These are phyloP conservation scores for Ustilago sp. DNA, from an alignment of 1,284 basidiomycete genomes.

Conservation along the genomic window DNA sequence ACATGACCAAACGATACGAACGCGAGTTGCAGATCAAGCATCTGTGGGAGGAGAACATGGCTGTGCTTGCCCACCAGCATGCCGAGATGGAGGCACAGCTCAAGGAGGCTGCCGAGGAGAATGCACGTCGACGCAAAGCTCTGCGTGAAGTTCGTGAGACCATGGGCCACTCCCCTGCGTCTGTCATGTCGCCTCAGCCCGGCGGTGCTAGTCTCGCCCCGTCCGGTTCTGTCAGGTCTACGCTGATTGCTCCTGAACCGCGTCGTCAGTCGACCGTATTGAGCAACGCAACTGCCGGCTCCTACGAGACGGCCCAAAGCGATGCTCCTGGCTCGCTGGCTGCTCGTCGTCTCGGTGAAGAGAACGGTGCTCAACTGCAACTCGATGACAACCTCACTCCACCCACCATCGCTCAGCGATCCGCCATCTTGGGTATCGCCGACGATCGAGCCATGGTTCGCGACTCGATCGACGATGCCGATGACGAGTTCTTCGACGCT, in stretches of 20 bases:
- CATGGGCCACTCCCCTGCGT: slow-evolving; percentile 69
- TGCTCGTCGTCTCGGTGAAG: slow-evolving; percentile 42
- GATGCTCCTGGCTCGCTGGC: slow-evolving; percentile 29
- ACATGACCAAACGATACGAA: slow-evolving; percentile 76
- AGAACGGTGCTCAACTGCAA: slow-evolving; percentile 36
- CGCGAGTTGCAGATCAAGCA: slow-evolving; percentile 76
- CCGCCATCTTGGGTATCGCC: slow-evolving; percentile 28
- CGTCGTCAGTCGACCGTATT: slow-evolving; percentile 31
- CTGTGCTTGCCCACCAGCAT: slow-evolving; percentile 85
- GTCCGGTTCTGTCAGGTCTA: slow-evolving; percentile 12
- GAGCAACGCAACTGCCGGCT: slow-evolving; percentile 17
- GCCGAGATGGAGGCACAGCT: slow-evolving; percentile 79
- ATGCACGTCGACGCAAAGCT: slow-evolving; percentile 71
- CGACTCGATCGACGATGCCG: slow-evolving; percentile 77
- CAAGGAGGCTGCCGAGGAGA: slow-evolving; percentile 74
- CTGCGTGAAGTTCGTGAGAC: slow-evolving; percentile 59
- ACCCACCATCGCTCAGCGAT: slow-evolving; percentile 32
- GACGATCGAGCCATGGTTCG: slow-evolving; percentile 31
- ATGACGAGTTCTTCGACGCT: slow-evolving; percentile 98
- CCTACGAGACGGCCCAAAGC: slow-evolving; percentile 22
- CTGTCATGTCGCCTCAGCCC: slow-evolving; percentile 24
- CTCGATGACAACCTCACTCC: slow-evolving; percentile 36
- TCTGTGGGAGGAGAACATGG: slow-evolving; percentile 93
- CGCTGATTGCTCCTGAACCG: slow-evolving; percentile 14
- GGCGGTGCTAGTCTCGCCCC: slow-evolving; percentile 18